Base-by-base conservation (phyloP, 805 yeast genomes). In the Candida ortonii region DNA sequence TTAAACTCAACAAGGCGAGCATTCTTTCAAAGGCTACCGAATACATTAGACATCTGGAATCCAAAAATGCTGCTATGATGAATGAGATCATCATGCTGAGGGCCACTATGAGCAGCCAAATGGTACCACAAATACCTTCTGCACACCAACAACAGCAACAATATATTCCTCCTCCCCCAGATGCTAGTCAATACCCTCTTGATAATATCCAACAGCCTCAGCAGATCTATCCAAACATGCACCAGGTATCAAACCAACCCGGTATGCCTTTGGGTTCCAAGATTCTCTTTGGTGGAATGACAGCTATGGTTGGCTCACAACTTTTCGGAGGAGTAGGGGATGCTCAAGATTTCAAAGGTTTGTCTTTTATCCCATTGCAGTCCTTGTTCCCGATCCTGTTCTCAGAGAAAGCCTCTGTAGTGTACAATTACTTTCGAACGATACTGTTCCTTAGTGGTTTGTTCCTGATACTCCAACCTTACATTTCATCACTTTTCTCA, bases 1-100 rank as follows among this genome's bases (percentile, higher is more conserved):
- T 74, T 21, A 83, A 83, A 53, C 64, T 85, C 36, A 84, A 83
- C 57, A 84, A 84, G 58, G 93, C 90, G 10, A 80, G 81, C 18
- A 82, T 84, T 10, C 63, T 84, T 34, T 69, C 85, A 23, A 84
- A 84, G 52, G 85, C 89, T 7, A 79, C 86, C 1, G 94, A 84
- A 59, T 85, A 85, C 56, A 84, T 84, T 51, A 67, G 71, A 50
- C 87, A 83, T 54, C 62, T 84, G 44, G 88, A 84, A 55, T 54
- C 61, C 35, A 75, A 79, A 42, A 83, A 82, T 48, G 55, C 58
- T 3, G 55, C 62, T 22, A 61, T 84, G 48, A 53, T 55, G 33
- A 55, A 65, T 42, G 87, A 84, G 55, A 65, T 78, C 36, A 64
- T 68, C 24, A 71, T 71, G 34, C 59, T 82, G 31, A 52, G 65